phyloP scores from a whole-genome alignment of 805 yeast genomes.

The Spathaspora passalidarum region DNA sequence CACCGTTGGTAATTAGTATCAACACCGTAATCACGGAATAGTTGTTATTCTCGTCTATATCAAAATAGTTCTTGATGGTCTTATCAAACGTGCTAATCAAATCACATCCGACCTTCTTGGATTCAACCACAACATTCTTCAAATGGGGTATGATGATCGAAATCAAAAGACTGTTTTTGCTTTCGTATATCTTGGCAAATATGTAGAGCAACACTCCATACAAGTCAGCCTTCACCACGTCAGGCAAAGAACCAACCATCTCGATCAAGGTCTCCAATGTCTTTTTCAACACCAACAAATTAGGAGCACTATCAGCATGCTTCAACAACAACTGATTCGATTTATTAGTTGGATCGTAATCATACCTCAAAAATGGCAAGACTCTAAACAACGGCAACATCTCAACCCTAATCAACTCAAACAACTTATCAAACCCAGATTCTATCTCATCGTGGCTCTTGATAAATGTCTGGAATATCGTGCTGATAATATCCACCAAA shows the following conservation, averaged over 20 bases:
- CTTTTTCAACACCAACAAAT: constrained; percentile 44
- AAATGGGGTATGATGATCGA: constrained; percentile 49
- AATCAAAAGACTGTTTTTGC: constrained; percentile 33
- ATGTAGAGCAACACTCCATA: constrained; percentile 66
- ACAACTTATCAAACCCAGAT: constrained; percentile 68
- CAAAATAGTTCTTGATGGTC: constrained; percentile 18
- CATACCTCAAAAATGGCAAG: constrained; percentile 57
- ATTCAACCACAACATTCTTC: constrained; percentile 29
- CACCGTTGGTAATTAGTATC: constrained; percentile 34
- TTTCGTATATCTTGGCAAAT: constrained; percentile 54
- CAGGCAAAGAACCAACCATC: constrained; percentile 65
- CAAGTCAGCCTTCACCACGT: constrained; percentile 65
- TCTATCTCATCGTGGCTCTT: constrained; percentile 42
- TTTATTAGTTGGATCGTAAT: constrained; percentile 29
- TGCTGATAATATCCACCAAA: constrained; percentile 35
- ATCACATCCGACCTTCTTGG: constrained; percentile 15
- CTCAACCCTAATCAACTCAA: constrained; percentile 73
- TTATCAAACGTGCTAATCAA: constrained; percentile 25
- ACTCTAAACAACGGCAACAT: constrained; percentile 59
- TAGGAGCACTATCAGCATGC: constrained; percentile 31
- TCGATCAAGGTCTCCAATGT: constrained; percentile 52
- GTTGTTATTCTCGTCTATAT: constrained; percentile 15
- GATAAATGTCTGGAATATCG: constrained; percentile 26
- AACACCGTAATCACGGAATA: constrained; percentile 32
- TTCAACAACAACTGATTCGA: constrained; percentile 24